A percentile compares a stretch with the other conserved stretches of the same genome.
phyloP scores from a whole-genome alignment of 805 yeast species.

The Candida maris region DNA sequence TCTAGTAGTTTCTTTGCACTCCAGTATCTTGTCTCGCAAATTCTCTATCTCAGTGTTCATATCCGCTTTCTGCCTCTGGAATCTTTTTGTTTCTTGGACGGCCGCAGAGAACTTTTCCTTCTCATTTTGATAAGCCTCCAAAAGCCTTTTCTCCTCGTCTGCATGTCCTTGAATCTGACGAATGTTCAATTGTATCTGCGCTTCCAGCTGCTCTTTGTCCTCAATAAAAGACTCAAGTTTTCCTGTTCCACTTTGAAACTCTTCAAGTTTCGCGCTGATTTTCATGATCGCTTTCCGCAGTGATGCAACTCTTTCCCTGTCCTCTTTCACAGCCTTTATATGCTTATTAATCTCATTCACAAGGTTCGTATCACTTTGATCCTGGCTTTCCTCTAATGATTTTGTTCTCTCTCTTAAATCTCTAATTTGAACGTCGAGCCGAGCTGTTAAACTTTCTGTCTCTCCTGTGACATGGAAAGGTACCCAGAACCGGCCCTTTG shows the following conservation, averaged over 20 bases:
- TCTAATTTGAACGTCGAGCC: slow-evolving; percentile 15
- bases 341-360: slow-evolving; percentile 4
- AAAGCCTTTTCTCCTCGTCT: slow-evolving; percentile 13
- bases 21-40: slow-evolving; percentile 23
- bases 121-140: slow-evolving; percentile 10
- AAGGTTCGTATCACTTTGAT: slow-evolving; percentile 6
- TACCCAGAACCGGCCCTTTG: slow-evolving; percentile 15
- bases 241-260: slow-evolving; percentile 41
- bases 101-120: slow-evolving; percentile 11
- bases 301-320: slow-evolving; percentile 12
- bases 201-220: slow-evolving; percentile 30
- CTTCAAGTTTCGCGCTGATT: slow-evolving; percentile 38
- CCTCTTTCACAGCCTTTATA: slow-evolving; percentile 12
- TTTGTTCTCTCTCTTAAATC: slow-evolving; percentile 8
- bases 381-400: slow-evolving; percentile 8
- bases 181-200: slow-evolving; percentile 25
- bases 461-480: slow-evolving; percentile 24
- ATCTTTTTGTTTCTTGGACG: slow-evolving; percentile 9
- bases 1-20: slow-evolving; percentile 10
- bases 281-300: slow-evolving; percentile 29
- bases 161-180: slow-evolving; percentile 20
- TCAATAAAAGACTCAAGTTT: slow-evolving; percentile 33
- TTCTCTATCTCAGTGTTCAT: slow-evolving; percentile 15
- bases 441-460: slow-evolving; percentile 17
- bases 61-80: slow-evolving; percentile 8